These are phyloP conservation scores for Elsinoe necatrix DNA, from an alignment of 2,329 filamentous ascomycete genomes.

Conservation along the genomic window DNA sequence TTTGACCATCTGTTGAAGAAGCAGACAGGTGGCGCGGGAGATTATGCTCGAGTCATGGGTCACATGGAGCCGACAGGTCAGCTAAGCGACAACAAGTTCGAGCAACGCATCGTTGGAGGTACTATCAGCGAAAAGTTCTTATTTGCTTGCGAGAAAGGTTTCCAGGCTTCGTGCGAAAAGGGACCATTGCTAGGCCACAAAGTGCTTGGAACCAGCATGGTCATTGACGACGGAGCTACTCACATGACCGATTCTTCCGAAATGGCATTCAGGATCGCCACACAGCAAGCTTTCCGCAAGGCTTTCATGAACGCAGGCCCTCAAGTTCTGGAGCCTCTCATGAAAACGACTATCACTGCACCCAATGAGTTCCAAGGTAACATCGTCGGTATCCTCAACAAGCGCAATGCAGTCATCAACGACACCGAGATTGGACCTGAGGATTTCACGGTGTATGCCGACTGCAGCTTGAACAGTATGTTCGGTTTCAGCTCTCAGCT, in stretches of 20 bases:
- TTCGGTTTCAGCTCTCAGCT: slow-evolving; percentile 92
- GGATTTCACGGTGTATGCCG: slow-evolving; percentile 85
- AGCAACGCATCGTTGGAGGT: slow-evolving; percentile 79
- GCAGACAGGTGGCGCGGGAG: slow-evolving; percentile 89
- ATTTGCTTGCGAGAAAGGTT: slow-evolving; percentile 90
- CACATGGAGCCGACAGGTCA: slow-evolving; percentile 78
- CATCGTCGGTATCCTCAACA: slow-evolving; percentile 90
- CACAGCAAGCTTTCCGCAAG: slow-evolving; percentile 93
- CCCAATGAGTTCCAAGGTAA: slow-evolving; percentile 97
- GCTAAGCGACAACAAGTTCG: slow-evolving; percentile 70
- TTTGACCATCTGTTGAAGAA: slow-evolving; percentile 95
- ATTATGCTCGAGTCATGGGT: slow-evolving; percentile 86
- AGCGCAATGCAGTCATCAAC: slow-evolving; percentile 88
- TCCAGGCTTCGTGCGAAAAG: slow-evolving; percentile 71
- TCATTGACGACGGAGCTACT: slow-evolving; percentile 91
- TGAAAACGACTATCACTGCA: slow-evolving; percentile 96
- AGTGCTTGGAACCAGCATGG: slow-evolving; percentile 82
- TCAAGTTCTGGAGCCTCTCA: slow-evolving; percentile 84
- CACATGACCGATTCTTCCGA: slow-evolving; percentile 98
- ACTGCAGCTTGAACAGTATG: slow-evolving; percentile 94
- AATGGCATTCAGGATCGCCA: slow-evolving; percentile 89
- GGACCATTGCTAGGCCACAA: slow-evolving; percentile 88
- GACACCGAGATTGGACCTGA: slow-evolving; percentile 91
- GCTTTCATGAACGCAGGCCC: slow-evolving; percentile 75
- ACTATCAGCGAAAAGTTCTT: slow-evolving; percentile 93